Percentiles rank a stretch among this genome's conserved stretches.
These are phyloP conservation scores for Dactylellina sp. DNA, from an alignment of 2,329 filamentous ascomycete genomes.

Conservation along the genomic window DNA sequence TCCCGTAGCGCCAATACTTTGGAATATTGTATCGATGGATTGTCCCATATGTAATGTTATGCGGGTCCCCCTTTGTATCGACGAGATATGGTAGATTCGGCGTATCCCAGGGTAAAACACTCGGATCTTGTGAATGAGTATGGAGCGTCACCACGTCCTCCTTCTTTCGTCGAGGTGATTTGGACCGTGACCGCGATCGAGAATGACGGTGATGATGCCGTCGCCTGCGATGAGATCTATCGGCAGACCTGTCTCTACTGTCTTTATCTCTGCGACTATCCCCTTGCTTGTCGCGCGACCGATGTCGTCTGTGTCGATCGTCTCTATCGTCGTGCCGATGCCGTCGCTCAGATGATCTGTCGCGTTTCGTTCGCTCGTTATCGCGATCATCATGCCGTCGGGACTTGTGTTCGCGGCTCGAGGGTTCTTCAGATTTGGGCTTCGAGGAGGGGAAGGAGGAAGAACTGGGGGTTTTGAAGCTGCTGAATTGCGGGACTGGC, in stretches of 20 bases:
- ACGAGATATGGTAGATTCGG: conserved; percentile 64
- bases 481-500: conserved; percentile 40
- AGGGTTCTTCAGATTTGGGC: conserved; percentile 1
- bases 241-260: conserved; percentile 30
- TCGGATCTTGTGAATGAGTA: conserved; percentile 28
- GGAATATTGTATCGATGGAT: conserved; percentile 79
- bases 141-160: conserved; percentile 18
- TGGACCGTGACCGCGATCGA: conserved; percentile 34
- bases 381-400: conserved; percentile 25
- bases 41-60: conserved; percentile 79
- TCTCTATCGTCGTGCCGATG: conserved; percentile 43
- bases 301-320: conserved; percentile 23
- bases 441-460: conserved; percentile 7
- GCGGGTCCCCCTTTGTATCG: conserved; percentile 80
- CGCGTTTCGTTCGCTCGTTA: conserved; percentile 22
- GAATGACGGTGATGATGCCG: conserved; percentile 12
- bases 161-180: conserved; percentile 10
- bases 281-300: conserved; percentile 45
- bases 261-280: conserved; percentile 37
- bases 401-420: conserved; percentile 18
- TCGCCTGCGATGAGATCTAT: conserved; percentile 10
- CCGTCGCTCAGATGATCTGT: conserved; percentile 52
- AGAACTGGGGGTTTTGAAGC: conserved; percentile 35
- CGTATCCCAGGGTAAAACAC: conserved; percentile 57
- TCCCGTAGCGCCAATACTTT: conserved; percentile 75